Percentiles rank a stretch among this genome's conserved stretches.
Conservation (phyloP, 2,329 filamentous ascomycete genomes). For the Penicillium glabrum region DNA sequence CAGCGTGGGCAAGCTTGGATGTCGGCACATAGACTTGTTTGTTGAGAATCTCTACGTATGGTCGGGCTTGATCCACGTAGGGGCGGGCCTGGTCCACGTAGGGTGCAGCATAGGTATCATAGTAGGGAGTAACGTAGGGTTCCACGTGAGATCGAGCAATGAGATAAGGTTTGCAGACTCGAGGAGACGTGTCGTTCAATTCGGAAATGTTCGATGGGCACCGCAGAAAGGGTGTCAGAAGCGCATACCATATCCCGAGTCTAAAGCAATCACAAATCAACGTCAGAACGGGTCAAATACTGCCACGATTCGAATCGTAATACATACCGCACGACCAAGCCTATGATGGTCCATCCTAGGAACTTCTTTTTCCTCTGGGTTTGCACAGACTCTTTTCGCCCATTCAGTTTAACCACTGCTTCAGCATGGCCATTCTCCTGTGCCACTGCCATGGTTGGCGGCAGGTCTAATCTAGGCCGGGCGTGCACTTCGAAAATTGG, state of each 20-base stretch:
- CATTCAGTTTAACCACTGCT: slow-evolving; percentile 16
- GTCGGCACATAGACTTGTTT: slow-evolving; percentile 67
- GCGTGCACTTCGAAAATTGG: slow-evolving; percentile 2
- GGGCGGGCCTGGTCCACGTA: slow-evolving; percentile 76
- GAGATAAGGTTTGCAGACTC: slow-evolving; percentile 78
- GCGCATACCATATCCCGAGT: slow-evolving; percentile 79
- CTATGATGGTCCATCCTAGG: slow-evolving; percentile 36
- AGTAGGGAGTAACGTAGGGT: slow-evolving; percentile 82
- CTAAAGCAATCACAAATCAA: slow-evolving; percentile 45
- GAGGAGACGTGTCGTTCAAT: slow-evolving; percentile 68
- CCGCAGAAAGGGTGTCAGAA: slow-evolving; percentile 76
- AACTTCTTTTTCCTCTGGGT: slow-evolving; percentile 20
- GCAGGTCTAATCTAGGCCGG: slow-evolving; percentile 9
- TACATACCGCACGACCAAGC: slow-evolving; percentile 37
- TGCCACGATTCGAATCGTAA: neutral
- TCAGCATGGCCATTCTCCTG: slow-evolving; percentile 28
- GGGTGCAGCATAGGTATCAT: slow-evolving; percentile 77
- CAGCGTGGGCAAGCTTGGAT: slow-evolving; percentile 60
- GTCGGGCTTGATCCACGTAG: slow-evolving; percentile 70
- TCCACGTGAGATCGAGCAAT: slow-evolving; percentile 64
- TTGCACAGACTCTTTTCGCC: slow-evolving; percentile 6
- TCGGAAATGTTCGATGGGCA: slow-evolving; percentile 72
- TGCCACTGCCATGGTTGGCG: slow-evolving; percentile 24
- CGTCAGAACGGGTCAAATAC: neutral
- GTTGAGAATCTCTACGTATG: slow-evolving; percentile 65